Evolutionary conservation across 2,329 filamentous ascomycete genomes (phyloP).

Genomic region (Aspergillus niger): DNA sequence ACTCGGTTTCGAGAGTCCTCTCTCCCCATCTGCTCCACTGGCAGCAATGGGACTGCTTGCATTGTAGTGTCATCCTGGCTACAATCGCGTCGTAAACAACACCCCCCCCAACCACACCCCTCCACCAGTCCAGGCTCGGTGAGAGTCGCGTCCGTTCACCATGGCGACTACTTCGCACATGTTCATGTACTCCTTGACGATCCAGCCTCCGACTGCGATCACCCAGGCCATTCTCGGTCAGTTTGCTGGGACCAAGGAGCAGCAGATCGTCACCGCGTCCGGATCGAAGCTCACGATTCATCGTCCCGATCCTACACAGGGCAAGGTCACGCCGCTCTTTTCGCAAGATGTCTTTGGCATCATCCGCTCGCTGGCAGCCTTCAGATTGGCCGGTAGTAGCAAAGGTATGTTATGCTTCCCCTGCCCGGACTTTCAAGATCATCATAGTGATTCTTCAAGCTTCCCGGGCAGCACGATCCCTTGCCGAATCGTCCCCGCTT

Average conservation of each 20-base stretch:
- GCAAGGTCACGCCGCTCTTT: conserved; percentile 81
- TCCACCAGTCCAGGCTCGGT: conserved; percentile 14
- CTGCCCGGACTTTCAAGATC: conserved; percentile 41
- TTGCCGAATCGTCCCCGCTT: conserved; percentile 32
- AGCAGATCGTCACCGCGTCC: conserved; percentile 93
- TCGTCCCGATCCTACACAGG: conserved; percentile 79
- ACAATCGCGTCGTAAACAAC: conserved; percentile 32
- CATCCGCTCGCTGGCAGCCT: conserved; percentile 83
- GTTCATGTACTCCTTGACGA: conserved; percentile 97
- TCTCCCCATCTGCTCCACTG: conserved; percentile 18
- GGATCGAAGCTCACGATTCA: conserved; percentile 87
- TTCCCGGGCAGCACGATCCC: conserved; percentile 56
- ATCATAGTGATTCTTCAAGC: conserved; percentile 73
- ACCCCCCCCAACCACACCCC: conserved; percentile 2
- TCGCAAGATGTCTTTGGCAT: conserved; percentile 97
- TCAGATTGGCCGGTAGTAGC: conserved; percentile 86
- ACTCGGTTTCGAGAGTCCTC: conserved; percentile 32
- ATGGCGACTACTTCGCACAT: conserved; percentile 99
- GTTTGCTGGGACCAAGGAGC: conserved; percentile 93
- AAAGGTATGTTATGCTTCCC: conserved; percentile 72
- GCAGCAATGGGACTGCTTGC: conserved; percentile 43
- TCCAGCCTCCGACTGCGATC: conserved; percentile 87
- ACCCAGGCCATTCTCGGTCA: conserved; percentile 91
- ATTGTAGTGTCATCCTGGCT: conserved; percentile 29
- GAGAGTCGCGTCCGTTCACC: conserved; percentile 39